These are phyloP conservation scores for Hymenoscyphus salicellus DNA, from an alignment of 2,329 filamentous ascomycete species.

Conservation along the genomic window DNA sequence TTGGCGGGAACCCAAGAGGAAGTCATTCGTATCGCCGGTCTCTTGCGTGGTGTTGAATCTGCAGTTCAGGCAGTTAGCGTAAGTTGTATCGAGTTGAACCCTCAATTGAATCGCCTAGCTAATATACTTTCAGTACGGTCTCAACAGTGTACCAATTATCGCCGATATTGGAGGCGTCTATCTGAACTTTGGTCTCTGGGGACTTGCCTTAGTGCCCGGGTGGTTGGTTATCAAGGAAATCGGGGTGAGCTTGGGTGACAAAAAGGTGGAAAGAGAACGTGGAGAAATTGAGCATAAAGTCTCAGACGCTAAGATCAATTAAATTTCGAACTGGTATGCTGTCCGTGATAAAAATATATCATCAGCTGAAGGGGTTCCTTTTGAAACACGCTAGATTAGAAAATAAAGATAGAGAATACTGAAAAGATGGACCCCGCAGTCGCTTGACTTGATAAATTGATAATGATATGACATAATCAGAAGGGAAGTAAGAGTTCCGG, in stretches of 20 bases:
- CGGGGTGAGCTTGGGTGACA: constrained; percentile 29
- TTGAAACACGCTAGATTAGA: no score
- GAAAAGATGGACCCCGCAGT: no score
- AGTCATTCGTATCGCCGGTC: constrained; percentile 64
- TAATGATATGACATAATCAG: no score
- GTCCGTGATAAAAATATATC: background rate
- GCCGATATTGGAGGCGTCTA: constrained; percentile 65
- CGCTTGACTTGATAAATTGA: no score
- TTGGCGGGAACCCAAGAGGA: constrained; percentile 60
- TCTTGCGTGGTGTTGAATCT: constrained; percentile 68
- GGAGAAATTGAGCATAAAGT: background rate
- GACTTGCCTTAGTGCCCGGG: constrained; percentile 57
- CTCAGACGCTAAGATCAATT: background rate
- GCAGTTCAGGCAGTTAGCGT: constrained; percentile 68
- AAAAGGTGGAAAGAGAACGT: constrained; percentile 27
- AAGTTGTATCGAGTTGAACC: constrained; percentile 24
- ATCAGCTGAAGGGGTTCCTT: no score
- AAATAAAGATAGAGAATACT: no score
- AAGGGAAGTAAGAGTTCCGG: no score
- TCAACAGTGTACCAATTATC: constrained; percentile 60
- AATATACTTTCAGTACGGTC: constrained; percentile 50
- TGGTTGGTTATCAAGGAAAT: constrained; percentile 58
- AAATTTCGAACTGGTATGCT: background rate
- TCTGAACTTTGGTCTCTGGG: constrained; percentile 69
- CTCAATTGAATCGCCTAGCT: background rate